Percentiles rank a stretch among this genome's conserved stretches.
These are phyloP conservation scores for Gentiana macrophylla DNA, from an alignment of 257 asterid genomes.

Conservation along the genomic window DNA sequence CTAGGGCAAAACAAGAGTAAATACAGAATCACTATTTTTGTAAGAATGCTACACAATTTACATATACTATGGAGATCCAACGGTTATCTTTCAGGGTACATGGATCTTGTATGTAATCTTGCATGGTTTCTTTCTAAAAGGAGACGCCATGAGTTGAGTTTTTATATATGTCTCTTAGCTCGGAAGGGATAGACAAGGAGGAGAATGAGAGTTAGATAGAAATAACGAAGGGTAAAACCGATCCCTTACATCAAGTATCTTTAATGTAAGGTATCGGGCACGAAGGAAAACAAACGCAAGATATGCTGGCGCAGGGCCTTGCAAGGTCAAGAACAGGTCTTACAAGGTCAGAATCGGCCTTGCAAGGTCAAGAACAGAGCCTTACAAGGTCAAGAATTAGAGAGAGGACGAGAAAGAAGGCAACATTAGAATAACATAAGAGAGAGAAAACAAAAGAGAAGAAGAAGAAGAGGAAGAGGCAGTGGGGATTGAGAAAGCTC, in stretches of 20 bases:
- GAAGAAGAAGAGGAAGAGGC: neutral
- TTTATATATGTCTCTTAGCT: conserved; percentile 27
- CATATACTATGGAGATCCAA: too few species aligned
- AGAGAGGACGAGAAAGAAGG: conserved; percentile 14
- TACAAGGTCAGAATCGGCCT: conserved; percentile 85
- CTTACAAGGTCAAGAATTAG: conserved; percentile 68
- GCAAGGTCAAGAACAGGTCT: conserved; percentile 98
- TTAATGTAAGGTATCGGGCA: conserved; percentile 9
- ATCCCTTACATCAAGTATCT: conserved; percentile 16
- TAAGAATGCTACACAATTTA: too few species aligned
- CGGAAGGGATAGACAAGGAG: conserved; percentile 99
- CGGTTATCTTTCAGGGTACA: too few species aligned
- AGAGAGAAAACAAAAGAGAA: conserved; percentile 8
- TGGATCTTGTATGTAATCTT: too few species aligned
- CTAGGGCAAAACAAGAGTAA: too few species aligned
- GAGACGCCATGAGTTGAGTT: too few species aligned
- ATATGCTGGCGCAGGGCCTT: conserved; percentile 35
- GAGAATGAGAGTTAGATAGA: conserved; percentile 58
- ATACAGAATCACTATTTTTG: too few species aligned
- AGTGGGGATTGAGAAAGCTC: conserved; percentile 37
- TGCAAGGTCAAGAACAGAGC: conserved; percentile 99
- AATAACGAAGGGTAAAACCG: conserved; percentile 6
- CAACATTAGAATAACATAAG: conserved; percentile 35
- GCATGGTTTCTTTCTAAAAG: too few species aligned
- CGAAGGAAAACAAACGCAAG: neutral